Conservation (phyloP, 768 basidiomycete species). For the Kwoniella pini region DNA sequence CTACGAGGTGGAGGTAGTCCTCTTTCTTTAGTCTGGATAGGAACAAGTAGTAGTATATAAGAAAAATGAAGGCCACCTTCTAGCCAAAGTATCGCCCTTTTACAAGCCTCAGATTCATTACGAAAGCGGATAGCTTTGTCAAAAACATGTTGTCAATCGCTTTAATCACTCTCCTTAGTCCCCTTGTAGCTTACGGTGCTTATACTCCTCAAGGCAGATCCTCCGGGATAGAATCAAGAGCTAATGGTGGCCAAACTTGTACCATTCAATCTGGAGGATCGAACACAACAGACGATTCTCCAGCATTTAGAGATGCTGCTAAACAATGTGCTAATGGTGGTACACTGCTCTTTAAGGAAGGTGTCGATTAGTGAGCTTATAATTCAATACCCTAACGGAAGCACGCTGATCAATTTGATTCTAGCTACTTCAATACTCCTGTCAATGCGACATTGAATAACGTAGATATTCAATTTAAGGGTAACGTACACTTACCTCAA, state of each 20-base stretch:
- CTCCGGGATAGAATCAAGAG: background rate
- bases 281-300: conserved; percentile 32
- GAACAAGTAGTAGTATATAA: background rate
- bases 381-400: background rate
- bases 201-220: conserved; percentile 9
- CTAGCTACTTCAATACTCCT: conserved; percentile 41
- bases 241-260: conserved; percentile 8
- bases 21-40: background rate
- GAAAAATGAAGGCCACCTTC: background rate
- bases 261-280: conserved; percentile 13
- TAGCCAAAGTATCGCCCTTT: no score
- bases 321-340: conserved; percentile 30
- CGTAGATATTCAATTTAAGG: conserved; percentile 58
- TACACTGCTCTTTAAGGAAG: conserved; percentile 29
- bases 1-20: conserved; percentile 7
- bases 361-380: conserved; percentile 39
- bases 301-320: conserved; percentile 26
- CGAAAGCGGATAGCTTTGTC: no score
- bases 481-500: conserved; percentile 59
- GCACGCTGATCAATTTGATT: background rate
- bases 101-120: no score
- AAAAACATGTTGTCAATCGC: background rate
- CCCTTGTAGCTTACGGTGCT: conserved; percentile 1
- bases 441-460: conserved; percentile 44
- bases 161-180: background rate